Base-by-base conservation (phyloP, 805 yeast species). In the Yarrowia yakushimensis region DNA sequence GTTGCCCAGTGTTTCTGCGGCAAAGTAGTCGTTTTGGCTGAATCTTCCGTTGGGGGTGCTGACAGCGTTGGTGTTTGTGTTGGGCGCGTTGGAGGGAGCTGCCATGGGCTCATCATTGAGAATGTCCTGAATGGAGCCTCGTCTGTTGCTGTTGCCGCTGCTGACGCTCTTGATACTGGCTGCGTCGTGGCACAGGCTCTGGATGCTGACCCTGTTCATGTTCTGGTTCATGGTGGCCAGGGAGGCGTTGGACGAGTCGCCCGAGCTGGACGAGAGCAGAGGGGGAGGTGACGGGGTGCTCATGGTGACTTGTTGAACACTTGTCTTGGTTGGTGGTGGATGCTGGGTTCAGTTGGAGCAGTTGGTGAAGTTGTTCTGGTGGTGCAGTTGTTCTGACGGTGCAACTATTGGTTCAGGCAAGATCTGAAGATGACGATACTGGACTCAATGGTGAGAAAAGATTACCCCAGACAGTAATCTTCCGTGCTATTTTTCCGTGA, bases 191-290 rank as follows among this genome's bases (percentile, higher is more conserved):
- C 52, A 45, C 23, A 45, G 52, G n/a, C 36, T 45, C 52, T 45
- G 52, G 52, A 45, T 45, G 36, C 36, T 30, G 27, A 45, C 52
- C 7, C 52, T 22, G 4, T 45, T 45, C 36, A 17, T 27, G 48
- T 17, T n/a, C 28, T 18, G 42, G 36, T 45, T 45, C 36, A 45
- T 30, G 36, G 52, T 45, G 9, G 52, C 52, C 8, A 48, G 57
- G 33, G 57, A 48, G 41, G 41, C 57, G 41, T 34, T 48, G 30
- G 57, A 48, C 4, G 57, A 48, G 39, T 48, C 57, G 39, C 57
- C 57, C n/a, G 57, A 48, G 41, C 57, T 48, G 57, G 57, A 33
- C n/a, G 57, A 48, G 7, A 48, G 39, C 41, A 48, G n/a, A 33
- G 57, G 41, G 4, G 57, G 57, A 23, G 57, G 57, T 31, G 57